phyloP scores from a whole-genome alignment of 2,329 filamentous ascomycete species.

The Chaetomium strumarium region DNA sequence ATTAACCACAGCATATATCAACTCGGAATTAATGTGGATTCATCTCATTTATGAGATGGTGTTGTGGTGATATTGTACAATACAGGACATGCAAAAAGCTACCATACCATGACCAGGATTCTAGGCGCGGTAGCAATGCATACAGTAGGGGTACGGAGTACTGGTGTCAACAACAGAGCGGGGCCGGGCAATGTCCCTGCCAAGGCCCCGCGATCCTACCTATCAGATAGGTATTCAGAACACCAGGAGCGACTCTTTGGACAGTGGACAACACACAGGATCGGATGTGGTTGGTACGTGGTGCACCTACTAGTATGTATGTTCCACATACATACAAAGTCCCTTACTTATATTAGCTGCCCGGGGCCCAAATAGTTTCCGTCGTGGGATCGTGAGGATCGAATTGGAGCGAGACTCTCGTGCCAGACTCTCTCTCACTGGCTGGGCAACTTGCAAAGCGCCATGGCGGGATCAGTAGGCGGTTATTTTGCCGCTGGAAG shows the following conservation, averaged over 20 bases:
- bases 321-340: too few species aligned
- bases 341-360: neutral
- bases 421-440: neutral
- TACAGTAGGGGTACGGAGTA: too few species aligned
- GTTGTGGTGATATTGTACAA: neutral
- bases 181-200: neutral
- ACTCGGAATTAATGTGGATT: neutral
- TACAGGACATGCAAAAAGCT: neutral
- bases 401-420: neutral
- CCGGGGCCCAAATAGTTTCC: neutral
- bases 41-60: neutral
- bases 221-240: too few species aligned
- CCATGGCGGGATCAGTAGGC: neutral
- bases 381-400: too few species aligned
- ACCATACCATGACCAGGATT: too few species aligned
- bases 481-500: slow-evolving; percentile 12
- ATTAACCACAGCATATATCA: too few species aligned
- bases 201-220: neutral
- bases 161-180: neutral
- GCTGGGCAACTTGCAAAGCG: neutral
- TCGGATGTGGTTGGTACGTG: too few species aligned
- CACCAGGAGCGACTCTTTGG: too few species aligned
- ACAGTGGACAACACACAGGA: too few species aligned
- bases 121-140: too few species aligned
- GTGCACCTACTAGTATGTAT: too few species aligned